These are phyloP conservation scores for Mucor saturninus DNA, from an alignment of 371 early-diverging fungal species.

Conservation along the genomic window DNA sequence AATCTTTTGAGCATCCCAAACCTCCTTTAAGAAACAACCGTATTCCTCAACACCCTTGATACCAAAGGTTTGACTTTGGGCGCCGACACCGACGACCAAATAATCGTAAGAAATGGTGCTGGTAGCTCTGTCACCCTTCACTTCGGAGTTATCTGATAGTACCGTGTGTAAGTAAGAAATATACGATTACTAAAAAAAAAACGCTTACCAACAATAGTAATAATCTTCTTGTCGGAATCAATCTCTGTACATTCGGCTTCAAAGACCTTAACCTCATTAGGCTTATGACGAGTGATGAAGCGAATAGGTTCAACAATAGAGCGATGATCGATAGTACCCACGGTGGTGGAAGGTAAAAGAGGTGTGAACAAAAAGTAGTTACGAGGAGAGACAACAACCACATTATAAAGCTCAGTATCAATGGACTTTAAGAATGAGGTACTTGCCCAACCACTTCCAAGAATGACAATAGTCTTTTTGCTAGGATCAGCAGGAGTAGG, in stretches of 20 bases:
- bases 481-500: slow-evolving; percentile 73
- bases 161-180: background rate
- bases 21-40: slow-evolving; percentile 88
- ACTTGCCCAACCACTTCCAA: slow-evolving; percentile 90
- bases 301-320: slow-evolving; percentile 90
- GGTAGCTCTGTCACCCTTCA: slow-evolving; percentile 65
- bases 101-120: slow-evolving; percentile 84
- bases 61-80: slow-evolving; percentile 90
- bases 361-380: slow-evolving; percentile 97
- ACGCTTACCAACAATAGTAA: slow-evolving; percentile 72
- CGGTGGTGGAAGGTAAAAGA: slow-evolving; percentile 84
- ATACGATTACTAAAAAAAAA: background rate
- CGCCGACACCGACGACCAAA: slow-evolving; percentile 89
- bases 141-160: slow-evolving; percentile 71
- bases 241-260: slow-evolving; percentile 90
- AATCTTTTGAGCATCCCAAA: slow-evolving; percentile 92
- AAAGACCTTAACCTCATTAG: slow-evolving; percentile 78
- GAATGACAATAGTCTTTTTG: slow-evolving; percentile 82
- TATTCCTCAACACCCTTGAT: slow-evolving; percentile 86
- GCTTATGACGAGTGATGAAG: slow-evolving; percentile 88
- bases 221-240: slow-evolving; percentile 74
- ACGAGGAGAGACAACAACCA: slow-evolving; percentile 84
- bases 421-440: slow-evolving; percentile 78
- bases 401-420: slow-evolving; percentile 80
- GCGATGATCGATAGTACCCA: slow-evolving; percentile 85